Evolutionary conservation across 2,329 filamentous ascomycete genomes (phyloP), one percentile per base, ranked within the genome.

Genomic region (Sclerotiophoma versabilis): DNA sequence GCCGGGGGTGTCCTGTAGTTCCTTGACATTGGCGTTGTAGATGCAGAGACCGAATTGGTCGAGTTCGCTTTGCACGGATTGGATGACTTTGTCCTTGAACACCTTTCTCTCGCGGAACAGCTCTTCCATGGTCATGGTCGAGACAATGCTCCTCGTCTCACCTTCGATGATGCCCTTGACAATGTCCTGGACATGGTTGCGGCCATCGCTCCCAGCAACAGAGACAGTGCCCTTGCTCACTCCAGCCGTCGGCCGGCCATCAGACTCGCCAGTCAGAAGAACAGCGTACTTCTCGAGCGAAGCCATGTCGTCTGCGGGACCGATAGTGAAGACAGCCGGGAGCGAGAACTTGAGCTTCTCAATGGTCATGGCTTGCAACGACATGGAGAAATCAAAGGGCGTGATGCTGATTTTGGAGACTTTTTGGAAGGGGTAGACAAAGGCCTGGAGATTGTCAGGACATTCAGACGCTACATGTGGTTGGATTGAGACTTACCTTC

Each of bases 131-230:
- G 90, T 93, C 90, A 96, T 93, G 64, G 86, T 88, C 0, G 87
- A 91, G 34, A 96, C 90, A 47, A 96, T 86, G 5, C 91, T 89
- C 54, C 92, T 84, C 1, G 90, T 93, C 75, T 96, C 92, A 58
- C 92, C 92, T 74, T 96, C 91, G 64, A 96, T 95, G 73, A 96
- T 92, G 56, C 91, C 91, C 75, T 92, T 93, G 75, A 96, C 88
- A 58, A 96, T 96, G 63, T 90, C 90, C 68, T 90, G 88, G 14
- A 95, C 87, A 76, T 93, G 90, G 48, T 83, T 80, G n/a, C 80
- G 75, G 19, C 79, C 80, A 60, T 75, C 77, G 12, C 36, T 48
- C 9, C 53, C 53, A 14, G 77, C 75, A 29, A 75, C 77, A 12
- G 77, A 64, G 34, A 80, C 75, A 4, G 78, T 63, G 39, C 66